Evolutionary conservation across 2,329 filamentous ascomycete genomes (phyloP).

Genomic region (Mycocentrospora acerina): DNA sequence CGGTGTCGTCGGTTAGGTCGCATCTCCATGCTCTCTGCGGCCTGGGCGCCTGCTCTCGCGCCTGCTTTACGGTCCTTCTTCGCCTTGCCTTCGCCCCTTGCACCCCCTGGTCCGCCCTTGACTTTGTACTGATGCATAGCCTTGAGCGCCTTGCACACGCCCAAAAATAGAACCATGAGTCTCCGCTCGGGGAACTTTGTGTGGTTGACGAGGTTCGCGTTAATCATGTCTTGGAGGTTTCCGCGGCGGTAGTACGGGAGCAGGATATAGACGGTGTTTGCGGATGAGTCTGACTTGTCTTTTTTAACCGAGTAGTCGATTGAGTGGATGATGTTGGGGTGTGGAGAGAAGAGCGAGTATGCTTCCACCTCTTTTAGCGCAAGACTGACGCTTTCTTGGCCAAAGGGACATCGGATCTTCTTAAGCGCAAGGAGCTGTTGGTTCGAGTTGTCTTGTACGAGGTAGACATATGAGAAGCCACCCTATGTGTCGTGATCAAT

Average conservation of each 20-base stretch:
- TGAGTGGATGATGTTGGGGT: constrained; percentile 82
- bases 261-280: constrained; percentile 95
- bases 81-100: constrained; percentile 54
- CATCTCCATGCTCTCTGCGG: constrained; percentile 48
- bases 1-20: constrained; percentile 41
- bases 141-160: constrained; percentile 83
- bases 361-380: constrained; percentile 97
- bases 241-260: constrained; percentile 93
- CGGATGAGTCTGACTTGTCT: constrained; percentile 66
- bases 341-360: constrained; percentile 83
- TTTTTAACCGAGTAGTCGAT: constrained; percentile 80
- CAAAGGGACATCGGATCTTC: constrained; percentile 98
- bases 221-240: constrained; percentile 97
- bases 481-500: constrained; percentile 57
- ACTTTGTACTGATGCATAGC: constrained; percentile 89
- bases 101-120: constrained; percentile 56
- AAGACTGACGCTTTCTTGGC: constrained; percentile 90
- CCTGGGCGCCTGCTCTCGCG: constrained; percentile 54
- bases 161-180: constrained; percentile 87
- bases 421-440: constrained; percentile 91
- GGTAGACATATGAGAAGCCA: constrained; percentile 98
- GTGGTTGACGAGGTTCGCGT: constrained; percentile 96
- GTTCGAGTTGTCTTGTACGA: constrained; percentile 85
- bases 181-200: constrained; percentile 83
- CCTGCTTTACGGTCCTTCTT: constrained; percentile 58